Evolutionary conservation across 371 early-diverging fungal species (phyloP).

Genomic region (Syncephalastrum monosporum): DNA sequence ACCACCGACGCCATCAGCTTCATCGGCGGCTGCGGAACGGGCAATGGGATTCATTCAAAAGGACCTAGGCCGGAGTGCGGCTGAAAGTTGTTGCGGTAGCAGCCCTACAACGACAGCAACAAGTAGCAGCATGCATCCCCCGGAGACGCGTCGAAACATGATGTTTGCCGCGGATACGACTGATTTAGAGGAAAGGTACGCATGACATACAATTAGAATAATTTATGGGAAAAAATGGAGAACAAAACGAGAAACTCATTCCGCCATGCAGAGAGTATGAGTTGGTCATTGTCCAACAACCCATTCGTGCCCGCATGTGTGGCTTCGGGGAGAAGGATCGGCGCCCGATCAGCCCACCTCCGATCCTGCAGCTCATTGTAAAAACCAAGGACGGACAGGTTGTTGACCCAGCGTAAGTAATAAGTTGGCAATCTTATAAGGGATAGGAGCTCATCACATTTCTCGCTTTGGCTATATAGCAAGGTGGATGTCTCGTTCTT

Average conservation of each 20-base stretch:
- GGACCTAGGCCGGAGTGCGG: no score
- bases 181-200: background rate
- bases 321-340: conserved; percentile 74
- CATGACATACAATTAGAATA: background rate
- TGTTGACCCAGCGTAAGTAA: conserved; percentile 14
- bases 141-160: no score
- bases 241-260: background rate
- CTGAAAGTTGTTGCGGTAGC: no score
- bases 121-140: no score
- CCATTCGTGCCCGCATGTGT: conserved; percentile 65
- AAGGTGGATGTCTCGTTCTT: conserved; percentile 19
- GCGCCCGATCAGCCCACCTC: conserved; percentile 72
- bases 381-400: conserved; percentile 20
- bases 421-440: background rate
- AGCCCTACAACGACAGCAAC: no score
- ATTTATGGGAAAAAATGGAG: background rate
- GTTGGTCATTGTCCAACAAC: conserved; percentile 57
- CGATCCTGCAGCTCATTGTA: conserved; percentile 51
- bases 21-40: no score
- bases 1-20: no score
- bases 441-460: background rate
- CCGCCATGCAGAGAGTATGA: conserved; percentile 11
- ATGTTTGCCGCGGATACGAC: no score
- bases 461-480: conserved; percentile 1
- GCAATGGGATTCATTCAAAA: no score